Conservation (phyloP, 768 basidiomycete genomes). For the Heimioporus sp. region DNA sequence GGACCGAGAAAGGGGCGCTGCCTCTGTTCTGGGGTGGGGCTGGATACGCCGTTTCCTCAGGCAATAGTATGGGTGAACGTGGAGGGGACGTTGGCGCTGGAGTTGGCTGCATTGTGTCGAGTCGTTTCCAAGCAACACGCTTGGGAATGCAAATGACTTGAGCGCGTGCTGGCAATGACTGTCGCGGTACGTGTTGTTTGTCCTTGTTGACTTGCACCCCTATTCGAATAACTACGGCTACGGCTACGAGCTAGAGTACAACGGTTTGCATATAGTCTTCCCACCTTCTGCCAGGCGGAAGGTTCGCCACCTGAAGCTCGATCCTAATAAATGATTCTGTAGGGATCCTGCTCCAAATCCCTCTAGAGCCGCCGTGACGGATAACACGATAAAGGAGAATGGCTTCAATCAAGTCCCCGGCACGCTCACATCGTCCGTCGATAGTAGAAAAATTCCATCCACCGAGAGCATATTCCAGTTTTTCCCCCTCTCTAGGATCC, state of each 20-base stretch:
- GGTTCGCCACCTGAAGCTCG: background rate
- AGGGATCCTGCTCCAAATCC: background rate
- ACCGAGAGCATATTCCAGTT: background rate
- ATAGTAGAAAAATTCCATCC: background rate
- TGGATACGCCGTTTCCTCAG: slow-evolving; percentile 39
- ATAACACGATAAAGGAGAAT: background rate
- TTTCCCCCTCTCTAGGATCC: background rate
- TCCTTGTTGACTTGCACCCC: slow-evolving; percentile 3
- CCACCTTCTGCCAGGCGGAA: background rate
- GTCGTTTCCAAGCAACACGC: too few relatives aligned
- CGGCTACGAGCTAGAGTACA: background rate
- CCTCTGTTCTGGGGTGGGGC: slow-evolving; percentile 63
- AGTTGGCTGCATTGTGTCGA: slow-evolving; percentile 56
- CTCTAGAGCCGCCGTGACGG: too few relatives aligned
- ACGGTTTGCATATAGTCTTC: background rate
- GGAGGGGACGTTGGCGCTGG: slow-evolving; percentile 64
- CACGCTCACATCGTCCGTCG: background rate
- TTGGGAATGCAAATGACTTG: too few relatives aligned
- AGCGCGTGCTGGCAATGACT: too few relatives aligned
- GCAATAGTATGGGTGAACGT: slow-evolving; percentile 36
- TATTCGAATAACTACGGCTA: background rate
- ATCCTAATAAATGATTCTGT: background rate
- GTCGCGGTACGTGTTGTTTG: slow-evolving; percentile 20
- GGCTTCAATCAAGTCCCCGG: background rate
- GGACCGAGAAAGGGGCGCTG: slow-evolving; percentile 66